Base-by-base conservation (phyloP, 805 yeast species). In the Wickerhamomyces bisporus region DNA sequence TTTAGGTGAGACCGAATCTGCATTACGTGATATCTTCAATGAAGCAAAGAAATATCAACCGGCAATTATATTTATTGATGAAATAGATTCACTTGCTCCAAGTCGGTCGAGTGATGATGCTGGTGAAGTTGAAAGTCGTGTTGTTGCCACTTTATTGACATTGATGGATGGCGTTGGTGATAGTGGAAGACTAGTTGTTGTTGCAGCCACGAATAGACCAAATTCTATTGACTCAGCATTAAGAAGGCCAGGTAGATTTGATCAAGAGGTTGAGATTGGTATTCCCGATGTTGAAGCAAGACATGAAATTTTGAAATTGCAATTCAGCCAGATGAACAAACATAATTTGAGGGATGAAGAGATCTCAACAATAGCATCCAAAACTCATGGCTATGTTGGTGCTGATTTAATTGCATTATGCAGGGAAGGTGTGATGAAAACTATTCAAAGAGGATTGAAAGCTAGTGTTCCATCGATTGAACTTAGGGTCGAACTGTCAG, bases 311-410 rank as follows among this genome's bases (percentile, higher is more conserved):
- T 66, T 93, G 36, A 47, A 49, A 15, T 72, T 81, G 47, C 84
- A 82, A 47, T 72, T 91, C 39, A 52, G 55, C 1, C 70, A 65
- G 32, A 67, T 68, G 66, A 55, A 57, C 14, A 75, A 79, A 15
- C 80, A 79, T 49, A 62, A 61, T 0, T 58, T 91, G 27, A 54
- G 68, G 0, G 63, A 57, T 0, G 77, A 67, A 0, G 81, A 85
- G 27, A 72, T 89, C n/a, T 56, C 62, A n/a, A 51, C 50, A 2
- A 62, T 89, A 30, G 86, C 96, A 0, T 60, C 76, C 5, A 81
- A 77, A 53, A 89, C 98, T 0, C 98, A 93, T 61, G 98, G 98
- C 6, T 93, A 86, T 55, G 98, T 93, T 2, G 99, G 99, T 33
- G 96, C 98, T 0, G 99, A 93, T 63, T 61, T 93, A 34, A 77